Evolutionary conservation across 1,284 basidiomycete genomes (phyloP), one percentile per base, ranked within the genome.

Genomic region (Inonotus obliquus): DNA sequence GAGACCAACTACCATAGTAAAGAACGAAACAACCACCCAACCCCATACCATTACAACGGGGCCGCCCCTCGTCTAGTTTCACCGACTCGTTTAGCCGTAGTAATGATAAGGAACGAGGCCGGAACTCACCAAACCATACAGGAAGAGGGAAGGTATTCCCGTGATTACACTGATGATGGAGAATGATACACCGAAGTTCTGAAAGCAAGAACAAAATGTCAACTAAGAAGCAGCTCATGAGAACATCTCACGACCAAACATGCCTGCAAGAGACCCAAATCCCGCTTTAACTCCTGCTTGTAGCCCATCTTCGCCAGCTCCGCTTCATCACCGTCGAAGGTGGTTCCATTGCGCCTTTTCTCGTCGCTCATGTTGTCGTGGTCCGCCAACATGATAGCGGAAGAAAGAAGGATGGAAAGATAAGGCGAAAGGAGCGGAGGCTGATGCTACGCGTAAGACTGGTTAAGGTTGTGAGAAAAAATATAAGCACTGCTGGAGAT

Each of bases 121-220:
- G 11, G 44, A 32, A 75, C 84, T 67, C 67, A 87, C 86, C 70
- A 88, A 67, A 25, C 86, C 86, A 73, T 82, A 88, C 29, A 82
- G 68, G 66, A 89, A 89, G 21, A 88, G 75, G 0, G 86, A 86
- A 0, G 86, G 80, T 27, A 87, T 78, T 2, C 86, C 86, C 19
- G 85, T 89, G 56, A 87, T 86, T 48, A 88, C 79, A 49, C 83
- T 86, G 61, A 91, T 89, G 71, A 91, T 87, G 13, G 84, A 86
- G 73, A 91, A 91, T 1, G 86, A 87, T 19, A 88, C 81, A 23
- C 88, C 88, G 67, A 91, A 90, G 71, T 87, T 89, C 85, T 88
- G 38, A 49, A 54, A 55, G 39, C n/a, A 21, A 25, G 54, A 54
- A 56, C 23, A 73, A 76, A 57, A 35, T 32, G 29, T 47, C 32